phyloP scores from a whole-genome alignment of 2,329 filamentous ascomycete genomes.

The Orbilia quercus region DNA sequence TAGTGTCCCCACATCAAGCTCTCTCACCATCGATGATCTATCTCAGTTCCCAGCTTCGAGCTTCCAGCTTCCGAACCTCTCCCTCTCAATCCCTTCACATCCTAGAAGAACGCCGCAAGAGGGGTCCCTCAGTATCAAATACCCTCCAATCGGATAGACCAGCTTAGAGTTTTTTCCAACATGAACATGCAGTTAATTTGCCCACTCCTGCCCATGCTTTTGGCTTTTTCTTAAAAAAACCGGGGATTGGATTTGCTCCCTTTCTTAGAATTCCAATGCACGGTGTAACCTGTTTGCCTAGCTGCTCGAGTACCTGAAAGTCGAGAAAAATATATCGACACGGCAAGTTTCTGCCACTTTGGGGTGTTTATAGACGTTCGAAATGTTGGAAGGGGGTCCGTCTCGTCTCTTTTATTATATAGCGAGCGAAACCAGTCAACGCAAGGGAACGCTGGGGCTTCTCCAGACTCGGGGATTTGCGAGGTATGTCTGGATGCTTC shows the following conservation, averaged over 20 bases:
- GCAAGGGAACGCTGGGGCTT: constrained; percentile 26
- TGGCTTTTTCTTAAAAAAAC: background rate
- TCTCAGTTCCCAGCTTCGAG: no score
- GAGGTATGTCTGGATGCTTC: constrained; percentile 1
- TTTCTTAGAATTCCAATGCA: constrained; percentile 11
- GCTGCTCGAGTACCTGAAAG: background rate
- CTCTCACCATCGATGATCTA: background rate
- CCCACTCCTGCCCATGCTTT: background rate
- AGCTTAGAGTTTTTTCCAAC: constrained; percentile 9
- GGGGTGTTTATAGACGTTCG: constrained; percentile 11
- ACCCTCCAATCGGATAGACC: constrained; percentile 35
- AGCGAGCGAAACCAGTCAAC: constrained; percentile 2
- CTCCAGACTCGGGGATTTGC: constrained; percentile 5
- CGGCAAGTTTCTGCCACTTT: constrained; percentile 24
- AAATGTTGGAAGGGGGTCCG: constrained; percentile 41
- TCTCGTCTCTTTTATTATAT: background rate
- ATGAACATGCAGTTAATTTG: constrained; percentile 9
- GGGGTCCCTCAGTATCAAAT: background rate
- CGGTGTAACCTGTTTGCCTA: background rate
- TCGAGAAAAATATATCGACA: constrained; percentile 2
- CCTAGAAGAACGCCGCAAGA: constrained; percentile 1
- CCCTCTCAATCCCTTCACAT: background rate
- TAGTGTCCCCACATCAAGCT: background rate
- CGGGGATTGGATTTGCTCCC: constrained; percentile 15
- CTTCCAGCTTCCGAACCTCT: background rate